Evolutionary conservation across 1,284 basidiomycete species (phyloP), one percentile per base, ranked within the genome.

Genomic region (Pseudozyma sp.): DNA sequence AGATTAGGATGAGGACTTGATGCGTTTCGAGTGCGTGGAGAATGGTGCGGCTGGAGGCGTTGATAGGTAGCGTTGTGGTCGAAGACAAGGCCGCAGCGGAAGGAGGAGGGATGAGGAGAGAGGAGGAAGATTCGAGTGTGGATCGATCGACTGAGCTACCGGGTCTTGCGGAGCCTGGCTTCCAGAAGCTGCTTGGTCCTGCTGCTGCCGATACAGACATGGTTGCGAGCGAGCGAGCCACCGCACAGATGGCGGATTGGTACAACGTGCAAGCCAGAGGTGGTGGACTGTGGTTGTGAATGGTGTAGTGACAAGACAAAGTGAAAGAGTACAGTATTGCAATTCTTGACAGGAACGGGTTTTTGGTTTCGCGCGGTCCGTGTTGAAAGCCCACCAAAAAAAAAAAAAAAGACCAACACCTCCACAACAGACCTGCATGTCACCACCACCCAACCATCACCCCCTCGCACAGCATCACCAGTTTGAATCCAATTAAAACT

Each of bases 21-120:
- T 92, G 89, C 52, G 89, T 90, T 86, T 98, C 95, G 18, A 97
- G 86, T 64, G 91, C 91, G 83, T 93, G 92, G 4, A 98, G 86
- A 13, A 98, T 87, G 69, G 91, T 90, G 45, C 92, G 88, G 55
- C 94, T 89, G 84, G 97, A 93, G 82, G 93, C 93, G 85, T 89
- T 91, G 70, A 98, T 96, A 0, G 95, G 95, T 40, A 98, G 87
- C 3, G 58, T 36, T 0, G 35, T n/a, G 18, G 50, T 6, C 6
- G 58, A 45, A 0, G 61, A 25, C 1, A 45, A 18, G 10, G 62
- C 11, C 3, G 59, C 34, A n/a, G 54, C 35, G 31, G 55, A 38
- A 7, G 42, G 5, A 31, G 40, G 18, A 5, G 58, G 47, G n/a
- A 39, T 5, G 44, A 59, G 10, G 25, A 51, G 45, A 1, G 35